Base-by-base conservation (phyloP, 2,329 filamentous ascomycete genomes). In the Cordyceps javanica region DNA sequence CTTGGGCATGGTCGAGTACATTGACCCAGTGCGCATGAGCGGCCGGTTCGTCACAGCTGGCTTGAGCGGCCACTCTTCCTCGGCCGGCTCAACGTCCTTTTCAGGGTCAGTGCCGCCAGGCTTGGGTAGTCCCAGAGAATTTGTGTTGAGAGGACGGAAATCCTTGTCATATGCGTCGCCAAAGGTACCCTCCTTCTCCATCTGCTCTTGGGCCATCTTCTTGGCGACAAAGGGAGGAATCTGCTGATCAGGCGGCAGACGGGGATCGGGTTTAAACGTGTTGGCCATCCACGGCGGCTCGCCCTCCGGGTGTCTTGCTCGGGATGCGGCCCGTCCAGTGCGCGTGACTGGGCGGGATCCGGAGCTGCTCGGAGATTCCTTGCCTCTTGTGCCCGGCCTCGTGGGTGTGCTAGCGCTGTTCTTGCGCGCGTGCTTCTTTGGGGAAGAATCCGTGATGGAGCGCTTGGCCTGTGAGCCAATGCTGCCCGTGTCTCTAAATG, bases 241-340 rank as follows among this genome's bases (percentile, higher is more conserved):
- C 69, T 99, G 94, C 71, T 99, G 90, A 61, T 99, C 94, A 0
- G 91, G 94, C 6, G 94, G 94, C 34, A 99, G 78, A 60, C 91
- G 87, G 30, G 94, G 94, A 69, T 99, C 94, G 0, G 94, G 94
- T 68, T 95, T 96, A 73, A 97, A 99, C 73, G 96, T 91, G 23
- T 89, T 90, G 46, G 94, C 83, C 73, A 97, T 83, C 94, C 94
- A 99, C 53, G 94, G 94, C 10, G 94, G 91, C 55, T 97, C 93
- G 21, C 94, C 94, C 76, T 97, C 94, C 0, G 92, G 92, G 42
- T 86, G 83, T 68, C 90, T 83, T 79, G 71, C 67, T 71, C 65
- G 69, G 32, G 73, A 66, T 42, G 74, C 71, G 59, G 82, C 82
- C 8, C 58, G 44, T 21, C 85, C 85, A 7, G 83, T 84, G 60